phyloP scores from a whole-genome alignment of 805 yeast genomes.

The Wickerhamomyces strasburgensis region DNA sequence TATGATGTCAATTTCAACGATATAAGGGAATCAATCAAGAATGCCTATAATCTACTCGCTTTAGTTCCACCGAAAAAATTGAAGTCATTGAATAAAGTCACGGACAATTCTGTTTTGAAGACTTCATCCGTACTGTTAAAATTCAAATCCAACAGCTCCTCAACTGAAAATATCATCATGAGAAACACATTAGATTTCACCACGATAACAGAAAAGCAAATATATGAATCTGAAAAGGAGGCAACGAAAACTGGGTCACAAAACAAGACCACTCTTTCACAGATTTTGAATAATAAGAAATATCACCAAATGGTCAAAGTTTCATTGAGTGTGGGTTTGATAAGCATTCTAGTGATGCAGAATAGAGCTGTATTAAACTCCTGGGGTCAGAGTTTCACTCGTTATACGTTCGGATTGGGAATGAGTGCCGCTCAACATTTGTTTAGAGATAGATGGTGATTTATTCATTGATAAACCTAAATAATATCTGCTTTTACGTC shows the following conservation, averaged over 20 bases:
- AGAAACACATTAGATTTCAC: background rate
- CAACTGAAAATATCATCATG: background rate
- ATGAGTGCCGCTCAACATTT: no score
- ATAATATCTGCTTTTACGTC: constrained; percentile 18
- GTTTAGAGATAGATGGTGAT: background rate
- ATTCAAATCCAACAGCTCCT: background rate
- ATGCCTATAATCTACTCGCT: constrained; percentile 9
- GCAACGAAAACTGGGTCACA: background rate
- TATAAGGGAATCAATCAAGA: constrained; percentile 26
- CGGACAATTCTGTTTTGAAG: constrained; percentile 26
- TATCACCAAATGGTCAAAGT: constrained; percentile 9
- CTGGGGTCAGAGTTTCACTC: background rate
- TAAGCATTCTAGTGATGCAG: constrained; percentile 6
- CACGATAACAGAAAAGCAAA: background rate
- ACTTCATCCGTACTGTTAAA: constrained; percentile 12
- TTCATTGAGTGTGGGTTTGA: constrained; percentile 11
- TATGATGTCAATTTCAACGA: constrained; percentile 22
- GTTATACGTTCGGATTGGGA: background rate
- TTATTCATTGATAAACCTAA: background rate
- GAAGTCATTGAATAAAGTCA: constrained; percentile 12
- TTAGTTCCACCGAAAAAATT: constrained; percentile 3
- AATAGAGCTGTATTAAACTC: background rate
- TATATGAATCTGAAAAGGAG: background rate
- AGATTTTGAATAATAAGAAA: background rate
- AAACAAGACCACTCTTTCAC: background rate